Evolutionary conservation across 2,329 filamentous ascomycete genomes (phyloP), one percentile per base, ranked within the genome.

Genomic region (Alternaria consortialis): DNA sequence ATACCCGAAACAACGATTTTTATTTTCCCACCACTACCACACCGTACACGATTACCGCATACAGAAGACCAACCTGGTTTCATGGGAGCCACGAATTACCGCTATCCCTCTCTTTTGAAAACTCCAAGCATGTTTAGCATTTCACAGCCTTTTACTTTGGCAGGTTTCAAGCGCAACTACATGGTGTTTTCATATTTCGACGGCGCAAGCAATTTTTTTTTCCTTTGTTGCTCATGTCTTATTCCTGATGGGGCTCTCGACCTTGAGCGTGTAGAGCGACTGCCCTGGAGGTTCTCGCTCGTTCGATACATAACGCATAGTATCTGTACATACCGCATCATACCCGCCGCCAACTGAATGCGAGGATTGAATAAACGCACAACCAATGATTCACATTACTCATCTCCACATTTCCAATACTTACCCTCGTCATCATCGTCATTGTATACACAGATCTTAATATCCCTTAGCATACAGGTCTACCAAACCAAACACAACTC

Each of bases 1-100:
- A 77, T 77, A 76, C 74, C 74, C 74, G 63, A 62, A 62, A 62
- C 60, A 54, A 65, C 53, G 55, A 60, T 34, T 37, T 48, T 50
- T 37, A 50, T 61, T 66, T 65, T 52, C 46, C 43, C 46, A 50
- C 58, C 56, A 46, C 9, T 34, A 52, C 47, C 27, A 37, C 48
- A 36, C 23, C 39, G 37, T 25, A 34, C 40, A 39, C 58, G 25
- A 57, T 31, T 20, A 51, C 25, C 29, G 20, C 31, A 46, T 48
- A 56, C 46, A 50, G 51, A 42, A 51, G 29, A 46, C 25, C 31
- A 8, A 40, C 25, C 20, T 42, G 20, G 20, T 42, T 42, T 42
- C 39, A 42, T 11, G 12, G 39, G 20, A 42, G 39, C 46, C 46
- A 50, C 46, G 31, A 50, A 23, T 27, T 13, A 50, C 46, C 13